These are phyloP conservation scores for Colletotrichum kahawae DNA, from an alignment of 2,329 filamentous ascomycete species.

Conservation along the genomic window DNA sequence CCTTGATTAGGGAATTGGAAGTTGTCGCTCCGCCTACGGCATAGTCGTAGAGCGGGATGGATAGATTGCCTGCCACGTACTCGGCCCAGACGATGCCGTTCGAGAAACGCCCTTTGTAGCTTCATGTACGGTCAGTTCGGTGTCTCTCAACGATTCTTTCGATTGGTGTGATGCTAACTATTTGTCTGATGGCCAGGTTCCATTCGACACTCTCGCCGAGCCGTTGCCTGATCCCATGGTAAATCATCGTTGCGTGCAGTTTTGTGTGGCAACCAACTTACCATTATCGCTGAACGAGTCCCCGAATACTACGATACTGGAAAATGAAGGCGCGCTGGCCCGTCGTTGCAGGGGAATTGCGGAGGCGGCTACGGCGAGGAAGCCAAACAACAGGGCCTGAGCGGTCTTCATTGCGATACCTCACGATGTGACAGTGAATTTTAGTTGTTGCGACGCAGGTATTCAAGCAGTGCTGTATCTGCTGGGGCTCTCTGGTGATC, in stretches of 20 bases:
- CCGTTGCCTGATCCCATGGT: not conserved
- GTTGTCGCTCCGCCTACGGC: slow-evolving; percentile 12
- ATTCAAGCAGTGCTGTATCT: not conserved
- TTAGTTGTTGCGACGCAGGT: accelerated
- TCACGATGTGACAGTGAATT: not conserved
- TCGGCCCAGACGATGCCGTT: slow-evolving; percentile 17
- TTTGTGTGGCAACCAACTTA: not conserved
- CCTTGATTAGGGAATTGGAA: slow-evolving; percentile 7
- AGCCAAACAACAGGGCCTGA: not conserved
- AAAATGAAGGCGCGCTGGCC: not conserved
- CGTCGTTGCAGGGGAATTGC: not conserved
- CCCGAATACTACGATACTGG: slow-evolving; percentile 10
- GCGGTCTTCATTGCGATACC: not conserved
- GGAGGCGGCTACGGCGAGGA: not conserved
- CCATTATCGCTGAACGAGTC: slow-evolving; percentile 17
- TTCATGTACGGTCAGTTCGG: not conserved
- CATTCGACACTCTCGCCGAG: slow-evolving; percentile 1
- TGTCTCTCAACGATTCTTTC: accelerated
- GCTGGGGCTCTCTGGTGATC: accelerated
- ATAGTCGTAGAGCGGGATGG: slow-evolving; percentile 19
- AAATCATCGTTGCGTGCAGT: not conserved
- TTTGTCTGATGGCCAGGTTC: slow-evolving; percentile 6
- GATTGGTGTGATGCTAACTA: not conserved
- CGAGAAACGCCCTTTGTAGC: slow-evolving; percentile 14
- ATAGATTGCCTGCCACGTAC: slow-evolving; percentile 11